Conservation (phyloP, 257 asterid species). For the Osmanthus fragrans region DNA sequence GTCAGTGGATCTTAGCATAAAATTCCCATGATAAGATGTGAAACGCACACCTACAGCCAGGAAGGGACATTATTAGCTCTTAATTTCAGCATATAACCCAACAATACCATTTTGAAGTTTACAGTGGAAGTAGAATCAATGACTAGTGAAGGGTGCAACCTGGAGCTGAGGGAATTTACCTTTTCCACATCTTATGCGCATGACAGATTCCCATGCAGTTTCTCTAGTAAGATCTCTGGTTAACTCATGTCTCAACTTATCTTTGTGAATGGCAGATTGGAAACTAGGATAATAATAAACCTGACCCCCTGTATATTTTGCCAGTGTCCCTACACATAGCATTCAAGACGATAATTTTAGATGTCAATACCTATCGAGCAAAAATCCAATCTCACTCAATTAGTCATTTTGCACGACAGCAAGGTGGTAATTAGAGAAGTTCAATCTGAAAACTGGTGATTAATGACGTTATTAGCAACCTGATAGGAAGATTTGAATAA, state of each 20-base stretch:
- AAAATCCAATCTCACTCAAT: slow-evolving; percentile 2
- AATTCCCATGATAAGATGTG: slow-evolving; percentile 95
- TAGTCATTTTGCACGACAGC: neutral
- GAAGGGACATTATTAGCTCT: slow-evolving; percentile 13
- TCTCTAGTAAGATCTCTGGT: slow-evolving; percentile 92
- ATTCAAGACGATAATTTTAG: slow-evolving; percentile 23
- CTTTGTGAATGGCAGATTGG: slow-evolving; percentile 64
- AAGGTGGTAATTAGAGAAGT: neutral
- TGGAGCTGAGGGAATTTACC: slow-evolving; percentile 44
- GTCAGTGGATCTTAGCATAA: slow-evolving; percentile 97
- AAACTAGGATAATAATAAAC: slow-evolving; percentile 88
- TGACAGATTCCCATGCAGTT: slow-evolving; percentile 98
- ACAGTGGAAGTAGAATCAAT: neutral
- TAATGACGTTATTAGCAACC: neutral
- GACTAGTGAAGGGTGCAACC: neutral
- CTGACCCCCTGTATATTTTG: slow-evolving; percentile 99
- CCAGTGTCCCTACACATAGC: slow-evolving; percentile 67
- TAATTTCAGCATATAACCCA: slow-evolving; percentile 24
- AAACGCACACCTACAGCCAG: slow-evolving; percentile 82
- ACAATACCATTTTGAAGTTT: slow-evolving; percentile 1
- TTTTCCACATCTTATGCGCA: slow-evolving; percentile 99
- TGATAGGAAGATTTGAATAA: neutral
- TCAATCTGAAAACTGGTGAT: neutral
- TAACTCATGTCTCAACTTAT: slow-evolving; percentile 80
- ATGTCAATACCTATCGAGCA: slow-evolving; percentile 9